Evolutionary conservation across 352 stramenopile genomes (phyloP).

Genomic region (Globisporangium sylvaticum): DNA sequence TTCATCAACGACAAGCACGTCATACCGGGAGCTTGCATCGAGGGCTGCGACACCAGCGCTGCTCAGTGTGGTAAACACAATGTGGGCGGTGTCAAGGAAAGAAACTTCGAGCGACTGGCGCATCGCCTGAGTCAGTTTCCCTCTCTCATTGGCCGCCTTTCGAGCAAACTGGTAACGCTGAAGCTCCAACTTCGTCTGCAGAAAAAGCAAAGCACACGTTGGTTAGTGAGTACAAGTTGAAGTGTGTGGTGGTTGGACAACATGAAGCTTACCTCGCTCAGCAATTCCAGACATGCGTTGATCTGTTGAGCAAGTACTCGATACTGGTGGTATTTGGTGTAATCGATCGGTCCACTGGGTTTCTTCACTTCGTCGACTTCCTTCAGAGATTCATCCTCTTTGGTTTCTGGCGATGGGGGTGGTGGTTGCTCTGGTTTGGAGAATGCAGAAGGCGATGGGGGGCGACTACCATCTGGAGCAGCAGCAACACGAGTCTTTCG

Average conservation of each 20-base stretch:
- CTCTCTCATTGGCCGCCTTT: slow-evolving; percentile 56
- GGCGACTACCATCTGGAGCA: slow-evolving; percentile 13
- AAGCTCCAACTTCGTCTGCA: slow-evolving; percentile 74
- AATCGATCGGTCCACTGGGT: slow-evolving; percentile 48
- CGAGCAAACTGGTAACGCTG: slow-evolving; percentile 81
- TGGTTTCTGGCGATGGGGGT: background rate
- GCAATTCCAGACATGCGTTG: slow-evolving; percentile 73
- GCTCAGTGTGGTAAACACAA: slow-evolving; percentile 92
- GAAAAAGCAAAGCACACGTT: background rate
- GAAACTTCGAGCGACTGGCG: slow-evolving; percentile 82
- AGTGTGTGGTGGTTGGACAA: background rate
- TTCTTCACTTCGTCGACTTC: slow-evolving; percentile 3
- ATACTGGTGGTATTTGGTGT: slow-evolving; percentile 68
- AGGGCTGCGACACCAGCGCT: slow-evolving; percentile 80
- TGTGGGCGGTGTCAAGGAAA: slow-evolving; percentile 88
- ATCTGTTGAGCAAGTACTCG: slow-evolving; percentile 68
- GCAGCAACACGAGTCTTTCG: slow-evolving; percentile 1
- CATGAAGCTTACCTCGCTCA: slow-evolving; percentile 50
- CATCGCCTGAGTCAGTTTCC: slow-evolving; percentile 58
- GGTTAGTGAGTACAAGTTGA: background rate
- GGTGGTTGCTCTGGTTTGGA: slow-evolving; percentile 24
- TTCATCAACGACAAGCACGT: slow-evolving; percentile 86
- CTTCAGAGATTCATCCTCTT: background rate
- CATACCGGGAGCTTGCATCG: slow-evolving; percentile 71
- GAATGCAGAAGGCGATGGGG: slow-evolving; percentile 38